Base-by-base conservation (phyloP, 225 moss, liverwort and hornwort species). In the Anthoceros angustus region DNA sequence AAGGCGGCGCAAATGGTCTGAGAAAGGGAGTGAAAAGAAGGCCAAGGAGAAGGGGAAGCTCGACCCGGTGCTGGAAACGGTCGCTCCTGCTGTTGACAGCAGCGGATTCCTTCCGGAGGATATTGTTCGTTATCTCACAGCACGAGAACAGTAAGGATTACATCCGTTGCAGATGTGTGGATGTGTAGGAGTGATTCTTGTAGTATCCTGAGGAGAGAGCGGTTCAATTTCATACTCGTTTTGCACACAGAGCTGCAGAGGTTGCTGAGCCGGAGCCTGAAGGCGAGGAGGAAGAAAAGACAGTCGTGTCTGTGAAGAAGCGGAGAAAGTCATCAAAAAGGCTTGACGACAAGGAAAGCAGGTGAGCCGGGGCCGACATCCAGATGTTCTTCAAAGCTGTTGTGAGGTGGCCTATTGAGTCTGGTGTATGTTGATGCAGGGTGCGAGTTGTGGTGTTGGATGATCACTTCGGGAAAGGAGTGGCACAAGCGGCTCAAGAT, bases 1-100 rank as follows among this genome's bases (percentile, higher is more conserved):
- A 23, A 55, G 23, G 55, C 55, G 55, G 18, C 55, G 55, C 16
- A 55, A 55, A 15, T 55, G 55, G 55, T 55, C 55, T 55, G 55
- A 55, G 55, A 55, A 5, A 46, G 16, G 12, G 55, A 55, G 23
- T 6, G n/a, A 55, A 7, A 23, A 55, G n/a, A 55, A 55, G 14
- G n/a, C 55, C 55, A 48, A 48, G 46, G 46, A 6, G 1, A 18
- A 12, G 46, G 46, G 5, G 46, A 48, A 48, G 46, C 18, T 5
- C 46, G 46, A 12, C 18, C 55, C 14, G 18, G n/a, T 7, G 1
- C n/a, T 55, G 8, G 55, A 55, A 20, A 6, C 18, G 5, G 23
- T 3, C 4, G 7, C 55, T 55, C 55, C 55, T 18, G 7, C 8
- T 18, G 55, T 23, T 55, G 55, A 20, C 12, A 55, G 16, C 55